Base-by-base conservation (phyloP, 352 stramenopile species). In the Phytophthora foliorum region DNA sequence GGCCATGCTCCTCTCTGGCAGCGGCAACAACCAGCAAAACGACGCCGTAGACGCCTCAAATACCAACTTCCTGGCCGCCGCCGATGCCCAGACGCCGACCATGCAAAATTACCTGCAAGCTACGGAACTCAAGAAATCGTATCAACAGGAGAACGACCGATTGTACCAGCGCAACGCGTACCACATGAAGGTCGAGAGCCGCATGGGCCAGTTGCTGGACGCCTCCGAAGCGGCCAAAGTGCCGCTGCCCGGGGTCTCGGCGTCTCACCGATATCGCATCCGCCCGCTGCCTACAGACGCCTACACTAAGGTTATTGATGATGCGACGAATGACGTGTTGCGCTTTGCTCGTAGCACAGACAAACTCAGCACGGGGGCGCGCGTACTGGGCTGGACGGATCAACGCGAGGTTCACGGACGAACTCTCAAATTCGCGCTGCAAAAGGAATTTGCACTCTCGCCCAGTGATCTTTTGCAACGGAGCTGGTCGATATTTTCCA, bases 351-450 rank as follows among this genome's bases (percentile, higher is more conserved):
- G 77, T 48, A 76, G 67, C 14, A 64, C 73, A 0, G 51, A 78
- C 16, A 92, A 87, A 58, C 67, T 84, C 2, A 90, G 78, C 45
- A 80, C 76, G 0, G 79, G 84, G 0, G 72, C 73, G 19, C 51
- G 73, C 3, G 79, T 92, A 16, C 77, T 92, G 51, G 84, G 84
- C 4, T 92, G 84, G 84, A 87, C 77, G 14, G 82, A 91, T 41
- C 71, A 89, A 65, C 81, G 84, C 31, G 78, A 92, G 27, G 44
- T 90, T 25, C 56, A 58, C 2, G 78, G 67, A 11, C 53, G 69
- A 4, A 72, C 74, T 21, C 60, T 90, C 38, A 88, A 89, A 55
- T 92, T 92, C 32, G 80, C 81, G 22, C 66, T 92, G 7, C 77
- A 90, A 34, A 92, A 92, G 53, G 53, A 71, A 16, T 89, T 92